phyloP scores from a whole-genome alignment of 192 early-diverging fungal species.

The Mortierella antarctica region DNA sequence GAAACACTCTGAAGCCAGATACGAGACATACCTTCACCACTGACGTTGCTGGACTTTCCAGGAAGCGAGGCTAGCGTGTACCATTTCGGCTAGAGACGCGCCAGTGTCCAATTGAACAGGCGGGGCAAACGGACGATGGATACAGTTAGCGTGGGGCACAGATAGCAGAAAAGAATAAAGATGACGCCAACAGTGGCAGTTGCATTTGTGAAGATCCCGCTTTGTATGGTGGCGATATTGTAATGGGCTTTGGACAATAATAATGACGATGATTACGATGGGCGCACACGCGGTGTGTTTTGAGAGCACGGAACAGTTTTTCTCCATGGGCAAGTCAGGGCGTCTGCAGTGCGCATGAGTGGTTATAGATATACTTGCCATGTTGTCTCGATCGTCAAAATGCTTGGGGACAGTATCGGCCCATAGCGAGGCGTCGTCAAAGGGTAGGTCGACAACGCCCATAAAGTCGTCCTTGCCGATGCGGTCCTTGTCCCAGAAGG shows the following conservation, averaged over 20 bases:
- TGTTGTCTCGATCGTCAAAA: conserved; percentile 65
- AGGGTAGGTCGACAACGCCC: conserved; percentile 68
- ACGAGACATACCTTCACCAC: conserved; percentile 38
- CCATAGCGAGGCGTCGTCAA: conserved; percentile 63
- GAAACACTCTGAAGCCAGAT: not conserved
- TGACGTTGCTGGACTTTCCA: conserved; percentile 29
- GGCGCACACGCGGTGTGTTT: too few relatives aligned
- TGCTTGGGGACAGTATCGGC: conserved; percentile 50
- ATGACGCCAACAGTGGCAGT: not conserved
- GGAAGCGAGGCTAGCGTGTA: conserved; percentile 32
- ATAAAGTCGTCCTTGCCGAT: conserved; percentile 72
- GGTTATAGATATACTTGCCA: conserved; percentile 31
- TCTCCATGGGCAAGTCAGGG: not conserved
- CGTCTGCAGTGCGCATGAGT: not conserved
- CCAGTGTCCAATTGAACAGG: not conserved
- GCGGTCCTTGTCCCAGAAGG: conserved; percentile 79
- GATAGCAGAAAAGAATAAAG: not conserved
- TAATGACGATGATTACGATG: too few relatives aligned
- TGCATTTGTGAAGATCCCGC: too few relatives aligned
- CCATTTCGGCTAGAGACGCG: conserved; percentile 52
- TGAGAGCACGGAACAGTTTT: not conserved
- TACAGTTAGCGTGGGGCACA: not conserved
- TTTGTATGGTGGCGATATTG: too few relatives aligned
- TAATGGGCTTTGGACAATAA: not conserved
- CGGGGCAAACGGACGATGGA: not conserved